These are phyloP conservation scores for Russula griseocarnosa DNA, from an alignment of 768 basidiomycete genomes.

Conservation along the genomic window DNA sequence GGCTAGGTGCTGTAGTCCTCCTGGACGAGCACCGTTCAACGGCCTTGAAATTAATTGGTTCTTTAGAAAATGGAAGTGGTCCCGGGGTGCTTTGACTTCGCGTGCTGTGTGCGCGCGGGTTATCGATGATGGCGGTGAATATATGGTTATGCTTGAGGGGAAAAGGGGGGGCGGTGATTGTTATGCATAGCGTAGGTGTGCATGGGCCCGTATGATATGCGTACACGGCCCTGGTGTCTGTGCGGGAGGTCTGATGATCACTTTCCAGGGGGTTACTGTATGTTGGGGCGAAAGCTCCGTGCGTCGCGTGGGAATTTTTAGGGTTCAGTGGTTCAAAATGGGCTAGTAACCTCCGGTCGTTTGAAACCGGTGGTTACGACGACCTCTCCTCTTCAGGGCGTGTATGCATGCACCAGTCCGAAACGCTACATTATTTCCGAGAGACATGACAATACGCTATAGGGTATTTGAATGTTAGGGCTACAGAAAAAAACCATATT, in stretches of 20 bases:
- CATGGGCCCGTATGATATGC: neutral
- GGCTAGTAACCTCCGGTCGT: neutral
- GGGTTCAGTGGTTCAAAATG: neutral
- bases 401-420: too few relatives aligned
- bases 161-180: neutral
- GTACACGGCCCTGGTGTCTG: neutral
- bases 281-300: neutral
- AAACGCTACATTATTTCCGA: neutral
- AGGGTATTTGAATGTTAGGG: neutral
- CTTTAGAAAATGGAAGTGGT: neutral
- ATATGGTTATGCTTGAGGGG: neutral
- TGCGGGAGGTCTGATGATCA: neutral
- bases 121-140: neutral
- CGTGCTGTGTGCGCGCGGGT: too few relatives aligned
- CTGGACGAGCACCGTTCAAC: neutral
- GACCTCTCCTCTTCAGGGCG: too few relatives aligned
- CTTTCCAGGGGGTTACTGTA: neutral
- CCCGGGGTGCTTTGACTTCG: neutral
- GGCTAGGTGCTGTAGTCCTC: neutral
- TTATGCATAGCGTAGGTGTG: neutral
- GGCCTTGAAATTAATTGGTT: neutral
- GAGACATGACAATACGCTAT: slow-evolving; percentile 3
- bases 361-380: too few relatives aligned
- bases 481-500: neutral
- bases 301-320: slow-evolving; percentile 9